These are phyloP conservation scores for Physcomitrium patens DNA, from an alignment of 225 moss, liverwort and hornwort species.

Conservation along the genomic window DNA sequence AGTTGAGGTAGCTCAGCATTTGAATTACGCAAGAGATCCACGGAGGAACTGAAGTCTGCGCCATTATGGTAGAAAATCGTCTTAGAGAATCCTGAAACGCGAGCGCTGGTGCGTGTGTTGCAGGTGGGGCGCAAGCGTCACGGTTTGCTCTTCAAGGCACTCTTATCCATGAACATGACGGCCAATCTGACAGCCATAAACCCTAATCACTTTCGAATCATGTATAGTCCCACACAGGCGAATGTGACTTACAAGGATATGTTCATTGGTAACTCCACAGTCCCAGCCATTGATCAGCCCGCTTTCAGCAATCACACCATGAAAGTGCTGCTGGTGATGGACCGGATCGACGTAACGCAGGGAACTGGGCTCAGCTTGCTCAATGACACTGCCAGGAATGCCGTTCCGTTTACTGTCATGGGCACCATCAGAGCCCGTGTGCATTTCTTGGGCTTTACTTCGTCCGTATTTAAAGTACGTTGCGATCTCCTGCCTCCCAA, in stretches of 20 bases:
- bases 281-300: conserved; percentile 41
- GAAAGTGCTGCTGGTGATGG: conserved; percentile 28
- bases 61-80: neutral
- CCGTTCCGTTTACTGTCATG: conserved; percentile 43
- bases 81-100: neutral
- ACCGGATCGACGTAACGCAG: conserved; percentile 36
- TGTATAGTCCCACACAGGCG: conserved; percentile 39
- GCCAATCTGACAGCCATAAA: conserved; percentile 43
- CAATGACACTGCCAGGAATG: conserved; percentile 31
- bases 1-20: neutral
- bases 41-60: neutral
- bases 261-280: conserved; percentile 45
- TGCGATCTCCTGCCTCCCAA: neutral
- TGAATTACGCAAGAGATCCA: neutral
- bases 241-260: conserved; percentile 40
- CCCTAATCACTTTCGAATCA: conserved; percentile 45
- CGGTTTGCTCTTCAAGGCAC: conserved; percentile 29
- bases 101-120: conserved; percentile 16
- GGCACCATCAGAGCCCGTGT: conserved; percentile 35
- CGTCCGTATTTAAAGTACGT: conserved; percentile 40
- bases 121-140: conserved; percentile 38
- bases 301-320: conserved; percentile 43
- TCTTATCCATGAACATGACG: conserved; percentile 45
- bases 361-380: conserved; percentile 44
- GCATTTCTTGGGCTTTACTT: conserved; percentile 42